Base-by-base conservation (phyloP, 768 basidiomycete genomes). In the Lactifluus volemus region DNA sequence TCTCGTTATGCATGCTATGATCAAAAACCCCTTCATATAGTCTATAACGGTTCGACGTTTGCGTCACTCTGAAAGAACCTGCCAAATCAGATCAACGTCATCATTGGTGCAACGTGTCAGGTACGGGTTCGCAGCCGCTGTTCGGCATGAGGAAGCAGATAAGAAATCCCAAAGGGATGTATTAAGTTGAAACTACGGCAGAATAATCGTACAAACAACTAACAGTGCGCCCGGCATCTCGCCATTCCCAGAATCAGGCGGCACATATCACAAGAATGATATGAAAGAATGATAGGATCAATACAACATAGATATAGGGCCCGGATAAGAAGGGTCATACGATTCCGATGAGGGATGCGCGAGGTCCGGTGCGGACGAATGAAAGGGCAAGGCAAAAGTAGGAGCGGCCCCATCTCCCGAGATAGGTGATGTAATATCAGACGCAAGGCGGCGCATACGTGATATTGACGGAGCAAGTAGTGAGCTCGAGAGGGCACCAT, bases 251-350 rank as follows among this genome's bases (percentile, higher is more conserved):
- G 44, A 36, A 49, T 19, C 30, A 38, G 58, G 36, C 30, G 44
- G 32, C 61, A 58, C 61, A 29, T 49, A n/a, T 34, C 48, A 63
- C 57, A 63, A 61, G 60, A 61, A 61, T 53, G 55, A 44, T 36
- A 58, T 51, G 53, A 34, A 52, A 15, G 0, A 36, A 55, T 53
- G 56, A 49, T 58, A 44, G 49, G 55, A 45, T 63, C 61, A 63
- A 36, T 44, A 63, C 49, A 63, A 53, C 45, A 62, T 48, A 58
- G 61, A 38, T 53, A 63, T 63, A 9, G 56, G 29, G 17, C 41
- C 56, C 11, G 47, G 32, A 54, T 58, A 58, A 53, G 61, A 58
- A 48, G n/a, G n/a, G n/a, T 54, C 61, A 44, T 53, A 63, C 36
- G 52, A 53, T 32, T 63, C 56, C 39, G 56, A 53, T 32, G 61